Conservation (phyloP, 768 basidiomycete genomes). For the Trametopsis cervina region DNA sequence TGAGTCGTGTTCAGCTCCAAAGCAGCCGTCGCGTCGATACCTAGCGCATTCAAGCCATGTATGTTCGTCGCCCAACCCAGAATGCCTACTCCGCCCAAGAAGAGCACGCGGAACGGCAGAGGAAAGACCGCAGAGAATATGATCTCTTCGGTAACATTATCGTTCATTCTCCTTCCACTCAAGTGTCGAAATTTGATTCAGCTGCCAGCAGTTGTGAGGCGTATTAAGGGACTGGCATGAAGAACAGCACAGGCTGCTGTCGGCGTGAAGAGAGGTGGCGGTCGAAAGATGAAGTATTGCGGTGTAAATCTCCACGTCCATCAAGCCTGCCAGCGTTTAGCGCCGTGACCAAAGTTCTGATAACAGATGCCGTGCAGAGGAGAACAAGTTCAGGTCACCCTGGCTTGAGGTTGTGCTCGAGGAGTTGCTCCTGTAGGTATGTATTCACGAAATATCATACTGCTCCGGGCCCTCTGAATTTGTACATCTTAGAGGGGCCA, state of each 20-base stretch:
- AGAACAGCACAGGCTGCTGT: conserved; percentile 1
- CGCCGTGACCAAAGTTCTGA: no score
- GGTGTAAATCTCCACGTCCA: no score
- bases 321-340: no score
- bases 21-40: conserved; percentile 65
- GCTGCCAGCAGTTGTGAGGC: conserved; percentile 1
- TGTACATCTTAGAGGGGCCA: no score
- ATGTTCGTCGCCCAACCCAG: conserved; percentile 92
- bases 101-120: conserved; percentile 86
- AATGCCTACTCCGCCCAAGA: conserved; percentile 71
- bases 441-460: no score
- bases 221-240: conserved; percentile 1
- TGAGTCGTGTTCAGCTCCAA: conserved; percentile 46
- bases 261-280: neutral
- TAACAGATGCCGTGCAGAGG: no score
- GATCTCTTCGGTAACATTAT: conserved; percentile 30
- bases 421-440: no score
- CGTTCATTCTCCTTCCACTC: conserved; percentile 24
- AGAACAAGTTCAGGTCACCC: no score
- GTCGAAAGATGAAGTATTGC: conserved; percentile 1
- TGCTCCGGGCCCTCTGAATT: no score
- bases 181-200: neutral
- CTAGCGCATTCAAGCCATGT: conserved; percentile 68
- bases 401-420: no score
- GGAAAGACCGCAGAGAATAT: conserved; percentile 62